Evolutionary conservation across 108 stramenopile species (phyloP), one percentile per base, ranked within the genome.

Genomic region (Cyclotella cryptica): DNA sequence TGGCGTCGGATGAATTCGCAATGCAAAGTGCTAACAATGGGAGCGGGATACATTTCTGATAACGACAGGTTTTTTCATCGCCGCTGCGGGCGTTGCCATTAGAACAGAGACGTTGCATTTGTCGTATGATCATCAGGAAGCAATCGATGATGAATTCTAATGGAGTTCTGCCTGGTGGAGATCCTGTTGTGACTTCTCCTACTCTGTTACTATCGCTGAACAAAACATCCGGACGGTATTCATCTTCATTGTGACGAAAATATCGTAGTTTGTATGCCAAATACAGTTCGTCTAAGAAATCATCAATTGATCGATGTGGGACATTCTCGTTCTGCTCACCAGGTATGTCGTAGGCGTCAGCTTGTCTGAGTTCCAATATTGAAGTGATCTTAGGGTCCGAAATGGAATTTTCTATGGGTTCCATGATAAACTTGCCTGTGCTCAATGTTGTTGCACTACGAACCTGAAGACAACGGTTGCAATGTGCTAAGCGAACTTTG

Each of bases 1-100:
- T 80, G 0, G 93, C 87, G 74, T 92, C 90, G 7, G 88, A 87
- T 15, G 84, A 82, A 54, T 94, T 92, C 40, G 90, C 88, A 49
- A 94, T 77, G 21, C 91, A 91, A 12, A 92, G 58, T 18, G 86
- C 71, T n/a, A 94, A 64, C 18, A 94, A 45, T 4, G 79, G 84
- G 3, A 80, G 79, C 26, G 80, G 77, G 27, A 77, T 40, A 59
- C 53, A 78, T 43, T 49, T 57, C 11, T 39, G 40, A 68, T 60
- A 65, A 18, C 21, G 21, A 53, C 29, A 45, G 10, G 35, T 44
- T 2, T 24, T 13, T 22, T 15, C 22, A 22, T 26, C 15, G 43
- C 26, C 18, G 5, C 24, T 35, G 65, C 65, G 8, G 5, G 43
- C 17, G 44, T 66, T 66, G 65, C 22, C 17, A 18, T 35, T 15